These are phyloP conservation scores for Tetrahymena thermophila DNA, from an alignment of 73 alveolate genomes.

Conservation along the genomic window DNA sequence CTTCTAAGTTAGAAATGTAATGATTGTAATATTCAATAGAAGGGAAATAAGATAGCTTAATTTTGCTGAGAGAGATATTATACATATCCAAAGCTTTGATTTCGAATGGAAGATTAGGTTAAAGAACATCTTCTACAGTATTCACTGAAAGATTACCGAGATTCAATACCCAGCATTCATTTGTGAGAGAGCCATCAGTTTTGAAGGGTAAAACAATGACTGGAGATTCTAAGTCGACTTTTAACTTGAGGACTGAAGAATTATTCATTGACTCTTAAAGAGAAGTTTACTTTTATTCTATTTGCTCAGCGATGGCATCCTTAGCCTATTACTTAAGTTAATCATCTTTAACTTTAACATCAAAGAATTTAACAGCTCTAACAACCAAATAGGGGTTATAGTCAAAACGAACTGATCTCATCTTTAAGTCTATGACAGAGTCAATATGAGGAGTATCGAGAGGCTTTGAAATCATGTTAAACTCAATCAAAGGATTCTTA, in stretches of 20 bases:
- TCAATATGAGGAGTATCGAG: conserved; percentile 23
- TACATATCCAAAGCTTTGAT: conserved; percentile 8
- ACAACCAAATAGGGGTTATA: conserved; percentile 23
- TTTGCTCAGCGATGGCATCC: conserved; percentile 7
- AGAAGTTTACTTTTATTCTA: conserved; percentile 13
- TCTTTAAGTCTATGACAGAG: conserved; percentile 9
- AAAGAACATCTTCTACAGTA: conserved; percentile 4
- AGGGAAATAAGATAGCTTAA: neutral
- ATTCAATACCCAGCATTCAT: conserved; percentile 40
- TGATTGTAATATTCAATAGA: neutral
- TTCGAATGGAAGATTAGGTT: conserved; percentile 14
- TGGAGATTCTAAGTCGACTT: conserved; percentile 10
- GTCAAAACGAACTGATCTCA: conserved; percentile 13
- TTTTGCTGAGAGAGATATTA: neutral
- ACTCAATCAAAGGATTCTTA: neutral
- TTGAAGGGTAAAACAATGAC: conserved; percentile 14
- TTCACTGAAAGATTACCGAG: conserved; percentile 10
- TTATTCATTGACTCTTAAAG: conserved; percentile 8
- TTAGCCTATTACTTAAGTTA: conserved; percentile 22
- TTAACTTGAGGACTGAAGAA: conserved; percentile 22
- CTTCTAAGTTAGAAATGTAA: neutral
- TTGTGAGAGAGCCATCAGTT: neutral
- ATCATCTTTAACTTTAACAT: conserved; percentile 30
- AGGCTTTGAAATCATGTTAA: conserved; percentile 14
- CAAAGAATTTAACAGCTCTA: conserved; percentile 15